Conservation (phyloP, 2,329 filamentous ascomycete genomes). For the Calonectria pseudoturangicola region DNA sequence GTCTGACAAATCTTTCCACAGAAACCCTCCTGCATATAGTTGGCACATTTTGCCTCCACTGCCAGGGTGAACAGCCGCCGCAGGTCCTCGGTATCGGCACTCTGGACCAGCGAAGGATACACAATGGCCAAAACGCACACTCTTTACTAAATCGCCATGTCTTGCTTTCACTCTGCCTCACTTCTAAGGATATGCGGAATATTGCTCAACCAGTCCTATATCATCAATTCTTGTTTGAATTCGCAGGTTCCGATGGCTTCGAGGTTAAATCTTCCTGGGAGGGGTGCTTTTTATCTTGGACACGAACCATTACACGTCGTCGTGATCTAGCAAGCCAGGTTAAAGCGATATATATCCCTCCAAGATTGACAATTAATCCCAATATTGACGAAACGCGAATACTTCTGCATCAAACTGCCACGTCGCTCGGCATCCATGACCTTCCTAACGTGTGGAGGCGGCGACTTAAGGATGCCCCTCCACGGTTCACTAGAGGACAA, state of each 20-base stretch:
- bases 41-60: conserved; percentile 27
- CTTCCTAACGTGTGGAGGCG: neutral
- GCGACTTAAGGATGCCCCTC: neutral
- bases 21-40: neutral
- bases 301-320: conserved; percentile 20
- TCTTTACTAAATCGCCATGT: conserved; percentile 10
- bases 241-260: conserved; percentile 16
- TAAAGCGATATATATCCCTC: conserved; percentile 14
- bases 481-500: neutral
- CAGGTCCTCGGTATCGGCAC: conserved; percentile 27
- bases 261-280: conserved; percentile 8
- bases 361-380: neutral
- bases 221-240: conserved; percentile 38
- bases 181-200: neutral
- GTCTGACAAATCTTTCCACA: neutral
- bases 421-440: neutral
- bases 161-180: conserved; percentile 26
- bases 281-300: conserved; percentile 27
- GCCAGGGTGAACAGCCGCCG: neutral
- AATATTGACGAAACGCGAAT: neutral
- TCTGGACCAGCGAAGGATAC: neutral
- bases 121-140: conserved; percentile 9
- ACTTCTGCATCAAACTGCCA: neutral
- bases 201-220: conserved; percentile 28
- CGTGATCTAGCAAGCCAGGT: conserved; percentile 19